Base-by-base conservation (phyloP, 148 eudicot species). In the Persicaria tinctoria region DNA sequence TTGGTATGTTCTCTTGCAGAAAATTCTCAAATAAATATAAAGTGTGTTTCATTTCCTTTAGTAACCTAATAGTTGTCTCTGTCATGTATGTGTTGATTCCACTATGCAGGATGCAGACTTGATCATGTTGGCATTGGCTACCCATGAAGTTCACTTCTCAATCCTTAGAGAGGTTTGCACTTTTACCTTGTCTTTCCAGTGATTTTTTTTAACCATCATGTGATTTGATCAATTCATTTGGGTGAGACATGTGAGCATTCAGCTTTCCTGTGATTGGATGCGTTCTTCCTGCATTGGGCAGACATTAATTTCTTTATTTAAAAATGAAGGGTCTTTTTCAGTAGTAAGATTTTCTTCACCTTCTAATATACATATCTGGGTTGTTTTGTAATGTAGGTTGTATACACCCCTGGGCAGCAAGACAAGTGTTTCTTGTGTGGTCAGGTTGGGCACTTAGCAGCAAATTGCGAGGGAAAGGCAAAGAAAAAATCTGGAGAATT, bases 391-490 rank as follows among this genome's bases (percentile, higher is more conserved):
- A 38, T 14, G 70, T 78, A 95, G 98, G 89, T 92, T 78, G 90
- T 95, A 76, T 92, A 76, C 79, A 81, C 87, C 56, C 88, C 96
- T 62, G 97, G 97, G 70, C 99, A 95, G 80, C 93, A 87, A 83
- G 96, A 92, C 77, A 95, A 92, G 76, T 95, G 99, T 79, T 92
- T 92, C 77, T 72, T 89, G 46, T 95, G 99, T 83, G 99, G 97
- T 76, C 93, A 95, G 87, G 79, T 88, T 69, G 99, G 99, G 77
- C 97, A 92, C 81, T 74, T 95, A 71, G 99, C 99, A 63, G 90
- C 94, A 70, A 66, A 77, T 10, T 95, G 99, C 78, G 87, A 95
- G 83, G 99, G 99, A 45, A 95, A 92, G 84, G 88, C 92, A 47
- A 95, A 95, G 87, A 87, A 96, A 76, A 95, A 95, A 79, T 86